Evolutionary conservation across 2,329 filamentous ascomycete genomes (phyloP).

Genomic region (Sporothrix variecibatus): DNA sequence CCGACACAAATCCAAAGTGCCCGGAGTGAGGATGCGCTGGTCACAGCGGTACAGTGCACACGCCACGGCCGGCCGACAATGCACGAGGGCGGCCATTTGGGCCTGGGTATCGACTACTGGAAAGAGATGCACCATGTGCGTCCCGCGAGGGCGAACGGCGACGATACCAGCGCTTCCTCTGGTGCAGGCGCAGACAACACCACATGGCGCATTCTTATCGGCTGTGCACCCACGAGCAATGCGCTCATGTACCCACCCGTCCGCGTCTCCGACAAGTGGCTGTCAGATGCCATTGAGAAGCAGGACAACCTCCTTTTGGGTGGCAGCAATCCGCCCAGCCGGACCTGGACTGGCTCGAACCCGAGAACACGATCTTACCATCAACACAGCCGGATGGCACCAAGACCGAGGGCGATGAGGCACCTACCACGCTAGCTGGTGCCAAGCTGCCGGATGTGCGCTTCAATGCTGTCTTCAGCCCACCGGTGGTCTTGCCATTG

Average conservation of each 20-base stretch:
- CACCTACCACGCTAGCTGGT: slow-evolving; percentile 42
- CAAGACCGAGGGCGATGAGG: slow-evolving; percentile 29
- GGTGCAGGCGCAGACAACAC: slow-evolving; percentile 40
- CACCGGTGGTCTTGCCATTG: slow-evolving; percentile 70
- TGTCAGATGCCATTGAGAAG: slow-evolving; percentile 67
- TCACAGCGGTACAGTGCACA: slow-evolving; percentile 65
- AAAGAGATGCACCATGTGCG: slow-evolving; percentile 58
- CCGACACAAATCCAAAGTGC: slow-evolving; percentile 41
- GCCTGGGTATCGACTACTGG: slow-evolving; percentile 78
- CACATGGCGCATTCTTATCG: slow-evolving; percentile 68
- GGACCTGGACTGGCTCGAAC: slow-evolving; percentile 71
- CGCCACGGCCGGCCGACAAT: slow-evolving; percentile 71
- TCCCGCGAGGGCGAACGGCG: slow-evolving; percentile 33
- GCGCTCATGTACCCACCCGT: slow-evolving; percentile 57
- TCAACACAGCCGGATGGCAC: slow-evolving; percentile 12
- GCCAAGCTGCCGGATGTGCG: slow-evolving; percentile 68
- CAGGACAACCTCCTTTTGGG: slow-evolving; percentile 46
- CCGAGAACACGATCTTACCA: slow-evolving; percentile 51
- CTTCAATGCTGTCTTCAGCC: slow-evolving; percentile 74
- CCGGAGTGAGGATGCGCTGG: slow-evolving; percentile 52
- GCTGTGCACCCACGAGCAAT: slow-evolving; percentile 56
- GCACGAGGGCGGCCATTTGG: slow-evolving; percentile 67
- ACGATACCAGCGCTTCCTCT: neutral
- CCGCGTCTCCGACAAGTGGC: slow-evolving; percentile 73
- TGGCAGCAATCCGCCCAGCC: slow-evolving; percentile 33